Percentiles rank a stretch among this genome's conserved stretches.
phyloP scores from a whole-genome alignment of 192 early-diverging fungal genomes.

The Dissophora globulifera region DNA sequence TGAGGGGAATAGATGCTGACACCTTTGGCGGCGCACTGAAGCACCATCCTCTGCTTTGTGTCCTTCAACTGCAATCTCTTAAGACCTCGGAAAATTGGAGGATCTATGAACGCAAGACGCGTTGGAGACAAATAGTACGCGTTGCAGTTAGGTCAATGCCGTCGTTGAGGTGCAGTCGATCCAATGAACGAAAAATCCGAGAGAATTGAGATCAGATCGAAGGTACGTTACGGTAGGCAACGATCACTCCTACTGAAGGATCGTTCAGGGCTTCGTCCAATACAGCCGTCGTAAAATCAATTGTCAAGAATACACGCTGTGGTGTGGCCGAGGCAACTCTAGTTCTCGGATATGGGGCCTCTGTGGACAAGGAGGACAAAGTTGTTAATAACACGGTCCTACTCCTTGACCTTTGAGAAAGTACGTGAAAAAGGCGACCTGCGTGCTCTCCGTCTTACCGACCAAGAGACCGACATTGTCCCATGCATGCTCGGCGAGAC shows the following conservation, averaged over 20 bases:
- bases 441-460: no score
- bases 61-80: conserved; percentile 82
- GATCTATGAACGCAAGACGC: no score
- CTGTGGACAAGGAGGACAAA: conserved; percentile 28
- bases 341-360: conserved; percentile 84
- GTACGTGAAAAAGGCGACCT: no score
- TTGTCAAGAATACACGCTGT: conserved; percentile 87
- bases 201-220: neutral
- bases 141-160: no score
- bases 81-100: conserved; percentile 87
- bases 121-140: no score
- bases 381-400: no score
- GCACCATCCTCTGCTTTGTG: conserved; percentile 82
- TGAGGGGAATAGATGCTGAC: conserved; percentile 93
- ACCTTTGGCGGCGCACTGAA: conserved; percentile 85
- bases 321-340: conserved; percentile 53
- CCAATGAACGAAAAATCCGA: neutral
- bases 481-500: conserved; percentile 84
- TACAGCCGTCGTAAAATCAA: conserved; percentile 86
- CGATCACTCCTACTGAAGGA: conserved; percentile 83
- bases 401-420: no score
- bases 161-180: neutral
- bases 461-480: conserved; percentile 94
- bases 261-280: conserved; percentile 81
- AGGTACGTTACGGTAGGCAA: conserved; percentile 76